phyloP scores from a whole-genome alignment of 1,284 basidiomycete species.

The Anthracocystis walkeri region DNA sequence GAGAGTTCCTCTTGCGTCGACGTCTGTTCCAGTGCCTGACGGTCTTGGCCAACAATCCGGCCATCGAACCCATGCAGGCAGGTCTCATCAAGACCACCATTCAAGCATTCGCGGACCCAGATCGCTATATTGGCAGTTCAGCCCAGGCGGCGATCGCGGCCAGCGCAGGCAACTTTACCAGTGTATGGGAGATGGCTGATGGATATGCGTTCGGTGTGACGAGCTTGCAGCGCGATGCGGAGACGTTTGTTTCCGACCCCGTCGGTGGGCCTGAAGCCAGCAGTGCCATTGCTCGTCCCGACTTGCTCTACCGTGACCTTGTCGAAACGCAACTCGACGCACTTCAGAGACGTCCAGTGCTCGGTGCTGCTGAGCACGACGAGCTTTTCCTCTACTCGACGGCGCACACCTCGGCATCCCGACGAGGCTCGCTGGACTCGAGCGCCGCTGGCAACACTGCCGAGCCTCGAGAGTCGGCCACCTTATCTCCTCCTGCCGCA shows the following conservation, averaged over 20 bases:
- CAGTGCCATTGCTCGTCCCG: conserved; percentile 56
- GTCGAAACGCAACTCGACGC: conserved; percentile 82
- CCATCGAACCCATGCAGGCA: conserved; percentile 82
- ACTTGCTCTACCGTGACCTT: conserved; percentile 80
- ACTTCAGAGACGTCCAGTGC: conserved; percentile 81
- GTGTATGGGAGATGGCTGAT: conserved; percentile 87
- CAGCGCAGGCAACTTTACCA: conserved; percentile 84
- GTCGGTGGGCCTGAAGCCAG: conserved; percentile 35
- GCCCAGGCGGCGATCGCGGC: conserved; percentile 93
- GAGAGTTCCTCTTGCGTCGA: conserved; percentile 85
- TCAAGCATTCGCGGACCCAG: conserved; percentile 85
- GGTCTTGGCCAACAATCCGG: conserved; percentile 80
- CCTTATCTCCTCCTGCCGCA: conserved; percentile 80
- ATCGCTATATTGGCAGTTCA: conserved; percentile 77
- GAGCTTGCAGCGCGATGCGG: conserved; percentile 73
- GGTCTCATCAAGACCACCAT: conserved; percentile 85
- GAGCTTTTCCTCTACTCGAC: conserved; percentile 78
- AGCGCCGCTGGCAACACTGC: conserved; percentile 22
- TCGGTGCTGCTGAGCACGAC: conserved; percentile 89
- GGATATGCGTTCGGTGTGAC: conserved; percentile 94
- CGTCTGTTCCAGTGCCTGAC: conserved; percentile 91
- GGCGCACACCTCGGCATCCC: conserved; percentile 5
- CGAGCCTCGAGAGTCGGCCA: conserved; percentile 72
- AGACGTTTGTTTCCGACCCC: conserved; percentile 51
- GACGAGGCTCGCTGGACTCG: conserved; percentile 1